These are phyloP conservation scores for Pseudopithomyces maydicus DNA, from an alignment of 2,329 filamentous ascomycete species.

Conservation along the genomic window DNA sequence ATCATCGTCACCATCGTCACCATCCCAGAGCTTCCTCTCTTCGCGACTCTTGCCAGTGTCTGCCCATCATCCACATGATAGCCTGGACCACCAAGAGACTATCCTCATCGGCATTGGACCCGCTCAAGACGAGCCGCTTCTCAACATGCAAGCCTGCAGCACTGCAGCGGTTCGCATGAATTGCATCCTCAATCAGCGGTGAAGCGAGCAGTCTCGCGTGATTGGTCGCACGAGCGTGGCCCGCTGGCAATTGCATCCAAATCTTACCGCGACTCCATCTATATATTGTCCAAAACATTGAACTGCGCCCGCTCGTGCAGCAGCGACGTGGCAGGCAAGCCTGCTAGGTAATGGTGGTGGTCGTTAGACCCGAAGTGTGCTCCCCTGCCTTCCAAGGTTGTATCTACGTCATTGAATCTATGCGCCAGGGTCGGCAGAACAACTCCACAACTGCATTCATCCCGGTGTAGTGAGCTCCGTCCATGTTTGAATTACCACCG, in stretches of 20 bases:
- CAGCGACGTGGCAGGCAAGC: constrained; percentile 15
- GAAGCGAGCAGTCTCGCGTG: constrained; percentile 25
- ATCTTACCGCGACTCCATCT: not conserved
- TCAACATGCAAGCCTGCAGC: constrained; percentile 15
- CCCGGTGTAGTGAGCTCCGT: not conserved
- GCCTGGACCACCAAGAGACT: no score
- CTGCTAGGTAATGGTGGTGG: constrained; percentile 2
- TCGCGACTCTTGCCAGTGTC: not conserved
- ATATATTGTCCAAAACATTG: constrained; percentile 17
- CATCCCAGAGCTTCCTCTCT: not conserved
- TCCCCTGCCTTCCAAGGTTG: not conserved
- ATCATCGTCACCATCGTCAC: no score
- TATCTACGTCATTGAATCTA: not conserved
- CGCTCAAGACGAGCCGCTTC: no score
- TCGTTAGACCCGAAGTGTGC: not conserved
- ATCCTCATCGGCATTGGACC: no score
- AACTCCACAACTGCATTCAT: not conserved
- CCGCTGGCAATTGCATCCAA: constrained; percentile 29
- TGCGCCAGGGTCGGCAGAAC: not conserved
- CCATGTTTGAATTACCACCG: no score
- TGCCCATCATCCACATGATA: no score
- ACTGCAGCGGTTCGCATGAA: constrained; percentile 35
- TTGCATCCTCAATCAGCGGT: constrained; percentile 40
- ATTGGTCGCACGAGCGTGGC: constrained; percentile 32
- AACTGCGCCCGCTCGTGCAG: constrained; percentile 12